phyloP scores from a whole-genome alignment of 2,329 filamentous ascomycete species.

The Trichoderma sp. region DNA sequence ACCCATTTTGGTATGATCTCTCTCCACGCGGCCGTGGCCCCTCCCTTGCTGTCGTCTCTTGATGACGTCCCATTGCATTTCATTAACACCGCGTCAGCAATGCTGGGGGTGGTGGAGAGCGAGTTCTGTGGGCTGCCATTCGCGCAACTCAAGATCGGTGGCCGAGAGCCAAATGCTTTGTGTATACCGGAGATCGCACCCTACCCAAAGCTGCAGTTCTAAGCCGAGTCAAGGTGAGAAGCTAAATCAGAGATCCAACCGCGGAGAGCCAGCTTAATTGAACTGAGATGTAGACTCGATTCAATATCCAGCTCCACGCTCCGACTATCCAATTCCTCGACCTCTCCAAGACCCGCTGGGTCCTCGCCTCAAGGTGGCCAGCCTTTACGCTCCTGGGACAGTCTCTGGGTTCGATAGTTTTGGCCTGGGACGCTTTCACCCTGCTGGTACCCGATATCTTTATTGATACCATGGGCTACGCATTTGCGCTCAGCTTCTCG shows the following conservation, averaged over 20 bases:
- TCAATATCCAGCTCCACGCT: slow-evolving; percentile 86
- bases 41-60: background rate
- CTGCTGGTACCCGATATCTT: slow-evolving; percentile 90
- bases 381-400: slow-evolving; percentile 93
- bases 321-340: slow-evolving; percentile 86
- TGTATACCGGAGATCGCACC: slow-evolving; percentile 95
- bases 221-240: slow-evolving; percentile 63
- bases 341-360: slow-evolving; percentile 80
- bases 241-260: background rate
- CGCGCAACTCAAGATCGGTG: slow-evolving; percentile 84
- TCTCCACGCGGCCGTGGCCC: background rate
- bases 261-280: background rate
- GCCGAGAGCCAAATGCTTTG: slow-evolving; percentile 82
- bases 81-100: slow-evolving; percentile 56
- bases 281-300: slow-evolving; percentile 59
- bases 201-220: slow-evolving; percentile 78
- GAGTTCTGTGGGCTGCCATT: slow-evolving; percentile 94
- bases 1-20: slow-evolving; percentile 80
- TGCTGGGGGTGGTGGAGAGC: slow-evolving; percentile 90
- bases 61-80: background rate
- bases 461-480: slow-evolving; percentile 97
- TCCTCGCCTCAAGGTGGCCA: slow-evolving; percentile 83
- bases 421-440: slow-evolving; percentile 91
- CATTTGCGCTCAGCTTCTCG: slow-evolving; percentile 79
- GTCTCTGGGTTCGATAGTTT: slow-evolving; percentile 78